A percentile compares a stretch with the other conserved stretches of the same genome.
phyloP scores from a whole-genome alignment of 352 stramenopile genomes.

The Phytophthora brassicae region DNA sequence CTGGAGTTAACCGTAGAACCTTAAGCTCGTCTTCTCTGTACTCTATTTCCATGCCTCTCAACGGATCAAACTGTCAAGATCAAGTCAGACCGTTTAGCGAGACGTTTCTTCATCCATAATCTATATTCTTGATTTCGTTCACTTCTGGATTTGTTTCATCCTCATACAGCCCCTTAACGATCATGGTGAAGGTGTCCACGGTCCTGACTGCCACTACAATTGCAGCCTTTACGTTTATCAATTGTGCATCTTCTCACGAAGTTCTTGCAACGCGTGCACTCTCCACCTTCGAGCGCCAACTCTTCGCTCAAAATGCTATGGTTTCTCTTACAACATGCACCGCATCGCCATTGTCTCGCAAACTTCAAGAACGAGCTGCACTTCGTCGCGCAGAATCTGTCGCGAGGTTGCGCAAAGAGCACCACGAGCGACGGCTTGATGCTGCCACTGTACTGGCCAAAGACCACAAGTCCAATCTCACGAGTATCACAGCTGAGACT shows the following conservation, averaged over 20 bases:
- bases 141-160: neutral
- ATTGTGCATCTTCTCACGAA: conserved; percentile 7
- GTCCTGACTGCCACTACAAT: conserved; percentile 10
- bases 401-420: conserved; percentile 14
- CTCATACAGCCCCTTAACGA: neutral
- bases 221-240: neutral
- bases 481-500: conserved; percentile 5
- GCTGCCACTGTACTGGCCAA: conserved; percentile 10
- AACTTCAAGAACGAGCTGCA: conserved; percentile 20
- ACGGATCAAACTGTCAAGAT: no score
- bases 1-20: no score
- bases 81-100: no score
- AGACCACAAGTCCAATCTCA: conserved; percentile 18
- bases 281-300: conserved; percentile 13
- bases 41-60: no score
- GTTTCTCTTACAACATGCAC: conserved; percentile 5
- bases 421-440: conserved; percentile 18
- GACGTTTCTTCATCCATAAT: no score
- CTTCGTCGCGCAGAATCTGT: conserved; percentile 12
- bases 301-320: conserved; percentile 14
- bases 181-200: conserved; percentile 16
- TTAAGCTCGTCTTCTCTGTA: no score
- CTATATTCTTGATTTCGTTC: neutral
- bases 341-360: neutral
- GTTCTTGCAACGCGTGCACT: neutral